Base-by-base conservation (phyloP, 208 protist genomes). In the Angomonas deanei region DNA sequence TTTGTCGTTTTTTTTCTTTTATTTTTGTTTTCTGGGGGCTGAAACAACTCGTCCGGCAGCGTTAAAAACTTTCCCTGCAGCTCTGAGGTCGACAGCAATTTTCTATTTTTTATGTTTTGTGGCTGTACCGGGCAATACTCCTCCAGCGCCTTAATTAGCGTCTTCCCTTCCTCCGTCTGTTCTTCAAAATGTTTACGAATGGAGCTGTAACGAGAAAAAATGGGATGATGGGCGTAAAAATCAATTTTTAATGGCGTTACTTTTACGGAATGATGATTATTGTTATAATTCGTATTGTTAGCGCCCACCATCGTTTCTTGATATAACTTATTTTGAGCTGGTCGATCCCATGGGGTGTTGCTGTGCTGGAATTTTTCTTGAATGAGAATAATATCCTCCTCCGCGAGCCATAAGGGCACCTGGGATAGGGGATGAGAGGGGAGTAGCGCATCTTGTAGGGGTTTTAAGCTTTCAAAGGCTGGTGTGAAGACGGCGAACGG, bases 401-500 rank as follows among this genome's bases (percentile, higher is more conserved):
- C 80, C 49, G 78, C 80, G 0, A 93, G 67, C 84, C 87, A 93
- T 4, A 93, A 2, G 36, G 69, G 72, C 28, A 66, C 70, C 26
- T 73, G 65, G 8, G 66, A 73, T 13, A 93, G 64, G 3, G 84
- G 87, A 58, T 93, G 76, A 0, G 74, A 0, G 76, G 61, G 17
- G 76, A 57, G 32, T 86, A 86, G 61, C 76, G 63, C 0, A 64
- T 60, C 13, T 57, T 59, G 3, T 83, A n/a, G n/a, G n/a, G n/a
- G n/a, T n/a, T n/a, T n/a, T n/a, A n/a, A 71, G 23, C 64, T 32
- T 3, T 81, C 84, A 42, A 78, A 84, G 38, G 64, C 79, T 13
- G 81, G 76, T 5, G 84, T 91, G 65, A 93, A 93, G 27, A 90
- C 82, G 24, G 78, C 87, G 26, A 5, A 33, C 4, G 6, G 2